Percentiles rank a stretch among this genome's conserved stretches.
Evolutionary conservation across 257 asterid genomes (phyloP).

Genomic region (Penstemon davidsonii): DNA sequence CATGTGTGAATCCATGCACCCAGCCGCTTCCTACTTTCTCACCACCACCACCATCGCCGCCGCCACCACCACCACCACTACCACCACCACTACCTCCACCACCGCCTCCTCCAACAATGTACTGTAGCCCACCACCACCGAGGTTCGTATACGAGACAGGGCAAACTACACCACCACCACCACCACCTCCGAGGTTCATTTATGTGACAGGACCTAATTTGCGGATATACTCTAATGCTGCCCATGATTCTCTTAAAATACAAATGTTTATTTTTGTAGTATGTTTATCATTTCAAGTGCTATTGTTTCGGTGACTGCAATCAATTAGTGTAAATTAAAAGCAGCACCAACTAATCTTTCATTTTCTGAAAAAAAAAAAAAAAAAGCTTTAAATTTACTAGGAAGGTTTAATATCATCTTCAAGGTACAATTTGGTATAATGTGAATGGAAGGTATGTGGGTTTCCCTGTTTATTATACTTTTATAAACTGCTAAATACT

Average conservation of each 20-base stretch:
- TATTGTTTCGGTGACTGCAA: constrained; percentile 18
- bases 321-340: not conserved
- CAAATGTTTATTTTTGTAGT: not conserved
- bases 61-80: constrained; percentile 27
- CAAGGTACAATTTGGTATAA: not conserved
- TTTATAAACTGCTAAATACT: not conserved
- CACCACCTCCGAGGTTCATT: constrained; percentile 33
- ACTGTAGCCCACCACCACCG: constrained; percentile 30
- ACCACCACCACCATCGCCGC: constrained; percentile 30
- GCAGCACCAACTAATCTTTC: not conserved
- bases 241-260: not conserved
- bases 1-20: constrained; percentile 58
- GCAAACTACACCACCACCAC: constrained; percentile 4
- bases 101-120: constrained; percentile 12
- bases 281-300: constrained; percentile 13
- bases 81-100: constrained; percentile 14
- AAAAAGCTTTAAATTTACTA: too few relatives aligned
- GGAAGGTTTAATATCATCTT: not conserved
- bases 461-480: not conserved
- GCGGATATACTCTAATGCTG: constrained; percentile 1
- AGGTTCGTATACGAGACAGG: constrained; percentile 27
- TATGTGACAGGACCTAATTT: constrained; percentile 19
- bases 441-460: not conserved
- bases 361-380: not conserved
- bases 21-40: constrained; percentile 32